Percentiles rank a stretch among this genome's conserved stretches.
phyloP scores from a whole-genome alignment of 2,329 filamentous ascomycete species.

The Bipolaris cookei region DNA sequence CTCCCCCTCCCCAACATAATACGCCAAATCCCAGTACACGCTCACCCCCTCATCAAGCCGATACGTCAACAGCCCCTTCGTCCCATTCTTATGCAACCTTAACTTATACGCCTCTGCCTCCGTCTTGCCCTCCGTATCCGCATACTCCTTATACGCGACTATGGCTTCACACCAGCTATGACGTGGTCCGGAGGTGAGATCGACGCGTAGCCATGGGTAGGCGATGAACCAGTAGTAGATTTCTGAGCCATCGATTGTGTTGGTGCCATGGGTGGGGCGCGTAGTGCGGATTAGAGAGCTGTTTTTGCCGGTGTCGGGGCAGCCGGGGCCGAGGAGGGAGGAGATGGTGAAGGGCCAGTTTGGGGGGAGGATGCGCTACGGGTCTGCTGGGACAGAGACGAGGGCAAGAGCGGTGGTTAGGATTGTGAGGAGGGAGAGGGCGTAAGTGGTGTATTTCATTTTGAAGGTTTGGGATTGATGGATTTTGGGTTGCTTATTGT shows the following conservation, averaged over 20 bases:
- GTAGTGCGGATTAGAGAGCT: slow-evolving; percentile 4
- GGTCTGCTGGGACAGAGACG: not conserved
- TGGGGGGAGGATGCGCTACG: slow-evolving; percentile 16
- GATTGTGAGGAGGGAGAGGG: slow-evolving; percentile 7
- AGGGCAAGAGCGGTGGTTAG: slow-evolving; percentile 17
- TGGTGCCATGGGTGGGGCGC: slow-evolving; percentile 23
- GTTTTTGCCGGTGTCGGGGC: slow-evolving; percentile 15
- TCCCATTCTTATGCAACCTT: slow-evolving; percentile 30
- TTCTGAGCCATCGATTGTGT: slow-evolving; percentile 27
- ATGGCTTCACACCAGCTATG: slow-evolving; percentile 31
- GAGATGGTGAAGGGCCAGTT: slow-evolving; percentile 24
- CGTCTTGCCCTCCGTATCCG: not conserved
- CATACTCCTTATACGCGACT: slow-evolving; percentile 23
- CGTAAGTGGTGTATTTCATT: slow-evolving; percentile 12
- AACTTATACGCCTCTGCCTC: slow-evolving; percentile 19
- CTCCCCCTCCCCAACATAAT: slow-evolving; percentile 12
- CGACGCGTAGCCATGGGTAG: slow-evolving; percentile 23
- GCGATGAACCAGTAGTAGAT: slow-evolving; percentile 32
- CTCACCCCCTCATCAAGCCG: slow-evolving; percentile 23
- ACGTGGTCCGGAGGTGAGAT: slow-evolving; percentile 4
- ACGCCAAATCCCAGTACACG: slow-evolving; percentile 23
- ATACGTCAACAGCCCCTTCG: slow-evolving; percentile 19
- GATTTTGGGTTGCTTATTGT: not conserved
- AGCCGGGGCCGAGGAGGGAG: slow-evolving; percentile 24
- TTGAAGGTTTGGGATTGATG: no score